Evolutionary conservation across 495 filamentous ascomycete genomes (phyloP).

Genomic region (Bombardia bombarda): DNA sequence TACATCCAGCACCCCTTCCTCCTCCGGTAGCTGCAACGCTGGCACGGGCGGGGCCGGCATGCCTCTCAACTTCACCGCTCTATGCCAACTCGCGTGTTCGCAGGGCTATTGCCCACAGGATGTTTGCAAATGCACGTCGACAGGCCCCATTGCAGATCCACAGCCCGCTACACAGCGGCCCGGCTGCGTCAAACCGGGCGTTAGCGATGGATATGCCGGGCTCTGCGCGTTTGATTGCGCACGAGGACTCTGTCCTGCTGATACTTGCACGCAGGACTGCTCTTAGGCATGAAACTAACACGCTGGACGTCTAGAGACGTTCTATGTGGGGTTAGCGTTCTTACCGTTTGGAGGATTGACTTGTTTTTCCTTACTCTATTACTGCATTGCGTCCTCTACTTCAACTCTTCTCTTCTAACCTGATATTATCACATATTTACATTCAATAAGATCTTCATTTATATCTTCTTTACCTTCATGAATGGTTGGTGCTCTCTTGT

Average conservation of each 20-base stretch:
- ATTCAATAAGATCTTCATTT: too few relatives aligned
- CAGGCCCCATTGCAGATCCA: slow-evolving; percentile 10
- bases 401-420: too few relatives aligned
- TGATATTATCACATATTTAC: too few relatives aligned
- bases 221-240: slow-evolving; percentile 36
- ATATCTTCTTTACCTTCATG: too few relatives aligned
- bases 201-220: slow-evolving; percentile 30
- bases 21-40: slow-evolving; percentile 18
- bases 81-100: slow-evolving; percentile 33
- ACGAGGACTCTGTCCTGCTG: slow-evolving; percentile 34
- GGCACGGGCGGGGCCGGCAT: slow-evolving; percentile 22
- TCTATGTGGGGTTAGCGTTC: too few relatives aligned
- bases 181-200: slow-evolving; percentile 23
- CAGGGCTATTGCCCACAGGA: slow-evolving; percentile 33
- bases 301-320: too few relatives aligned
- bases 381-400: too few relatives aligned
- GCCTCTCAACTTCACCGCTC: slow-evolving; percentile 32
- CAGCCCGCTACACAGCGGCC: slow-evolving; percentile 13
- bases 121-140: slow-evolving; percentile 31
- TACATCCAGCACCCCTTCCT: background rate
- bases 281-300: too few relatives aligned
- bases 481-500: too few relatives aligned
- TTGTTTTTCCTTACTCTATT: too few relatives aligned
- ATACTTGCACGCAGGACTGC: slow-evolving; percentile 23
- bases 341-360: too few relatives aligned